Evolutionary conservation across 306 rosid species (phyloP), one percentile per base, ranked within the genome.

Genomic region (Fragaria vesca): DNA sequence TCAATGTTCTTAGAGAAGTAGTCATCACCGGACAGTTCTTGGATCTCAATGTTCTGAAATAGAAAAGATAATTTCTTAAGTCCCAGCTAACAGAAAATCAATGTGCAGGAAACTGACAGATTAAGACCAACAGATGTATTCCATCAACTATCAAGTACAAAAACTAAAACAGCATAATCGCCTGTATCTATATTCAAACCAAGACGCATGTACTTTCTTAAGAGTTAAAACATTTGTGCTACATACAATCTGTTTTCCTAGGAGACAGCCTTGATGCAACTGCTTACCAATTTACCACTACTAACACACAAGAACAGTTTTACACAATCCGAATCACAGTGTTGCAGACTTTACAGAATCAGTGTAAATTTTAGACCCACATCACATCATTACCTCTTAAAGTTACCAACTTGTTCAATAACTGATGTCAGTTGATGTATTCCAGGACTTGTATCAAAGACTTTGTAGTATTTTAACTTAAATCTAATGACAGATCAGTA

Each of bases 1-100:
- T 95, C 98, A 20, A 91, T 95, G 55, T 91, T 95, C 95, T 92
- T 95, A 0, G 84, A 83, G 83, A 95, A 95, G 78, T 95, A 95
- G 76, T 92, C 97, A 68, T 92, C 97, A 26, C 61, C 81, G 24
- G 96, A 91, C 76, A 95, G 82, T 66, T 92, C 90, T 78, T 86
- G 89, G 76, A 91, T 45, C 30, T 82, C 90, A 80, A 83, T 75
- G 68, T 85, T 81, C 89, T 74, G 77, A 58, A 83, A 83, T 21
- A 78, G 54, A 45, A 42, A 68, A 62, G 32, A 81, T 38, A 67
- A 75, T 42, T 32, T 12, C 38, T 17, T 16, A 17, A 62, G 48
- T 77, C 55, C 62, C 51, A 26, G 52, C 34, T 40, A 54, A 43
- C 71, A 78, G 72, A 6, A 57, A 73, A 60, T 52, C 20, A 67